A percentile compares a stretch with the other conserved stretches of the same genome.
Conservation (phyloP, 768 basidiomycete genomes). For the Boletus insuetus region DNA sequence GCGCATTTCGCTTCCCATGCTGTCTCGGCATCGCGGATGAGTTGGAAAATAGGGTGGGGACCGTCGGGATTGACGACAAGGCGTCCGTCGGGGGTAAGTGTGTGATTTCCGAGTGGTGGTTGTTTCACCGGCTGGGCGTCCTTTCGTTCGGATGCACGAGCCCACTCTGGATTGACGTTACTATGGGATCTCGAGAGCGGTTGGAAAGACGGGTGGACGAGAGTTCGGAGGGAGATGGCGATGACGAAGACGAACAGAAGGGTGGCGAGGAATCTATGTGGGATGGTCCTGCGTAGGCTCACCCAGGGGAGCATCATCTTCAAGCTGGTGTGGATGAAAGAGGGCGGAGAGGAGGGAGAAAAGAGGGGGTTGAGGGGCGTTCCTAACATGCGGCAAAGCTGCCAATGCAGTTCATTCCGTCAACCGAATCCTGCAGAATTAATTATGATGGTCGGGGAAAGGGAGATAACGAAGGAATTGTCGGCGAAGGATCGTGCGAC, state of each 20-base stretch:
- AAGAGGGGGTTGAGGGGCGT: no score
- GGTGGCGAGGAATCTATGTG: not conserved
- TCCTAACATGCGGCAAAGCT: no score
- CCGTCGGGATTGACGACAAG: conserved; percentile 35
- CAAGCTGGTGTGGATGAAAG: not conserved
- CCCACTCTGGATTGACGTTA: not conserved
- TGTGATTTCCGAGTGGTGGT: conserved; percentile 17
- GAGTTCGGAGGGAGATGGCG: not conserved
- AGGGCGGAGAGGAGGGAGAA: not conserved
- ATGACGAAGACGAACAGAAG: not conserved
- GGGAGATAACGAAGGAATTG: no score
- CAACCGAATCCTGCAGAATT: no score
- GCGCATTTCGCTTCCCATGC: conserved; percentile 36
- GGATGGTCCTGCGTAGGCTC: no score
- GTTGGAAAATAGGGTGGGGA: conserved; percentile 35
- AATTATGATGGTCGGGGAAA: no score
- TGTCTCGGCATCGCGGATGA: conserved; percentile 36
- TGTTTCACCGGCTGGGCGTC: no score
- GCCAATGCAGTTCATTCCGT: no score
- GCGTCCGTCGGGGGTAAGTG: conserved; percentile 27
- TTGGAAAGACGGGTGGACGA: not conserved
- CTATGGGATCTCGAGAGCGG: no score
- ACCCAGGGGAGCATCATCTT: no score
- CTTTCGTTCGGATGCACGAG: not conserved
- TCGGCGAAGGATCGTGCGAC: no score